Evolutionary conservation across 306 rosid genomes (phyloP), one percentile per base, ranked within the genome.

Genomic region (Lathyrus tuberosus): DNA sequence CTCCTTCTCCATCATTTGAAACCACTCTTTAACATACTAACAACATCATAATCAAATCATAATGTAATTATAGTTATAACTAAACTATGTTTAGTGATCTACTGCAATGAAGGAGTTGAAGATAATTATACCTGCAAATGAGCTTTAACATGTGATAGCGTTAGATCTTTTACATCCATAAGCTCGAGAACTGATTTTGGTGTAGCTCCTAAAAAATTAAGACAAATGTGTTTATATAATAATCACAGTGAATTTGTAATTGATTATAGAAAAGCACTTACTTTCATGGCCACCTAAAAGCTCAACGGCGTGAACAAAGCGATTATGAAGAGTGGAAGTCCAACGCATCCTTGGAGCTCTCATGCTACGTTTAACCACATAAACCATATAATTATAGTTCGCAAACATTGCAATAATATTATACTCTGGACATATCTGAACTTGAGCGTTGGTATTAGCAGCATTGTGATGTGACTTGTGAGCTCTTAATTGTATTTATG

Each of bases 101-200:
- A 35, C 7, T 35, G 20, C 53, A 42, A 26, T 35, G 5, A 5
- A 5, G 57, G 5, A 62, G 12, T 48, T 62, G 18, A 59, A 60
- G 20, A 53, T 26, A 26, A 26, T 14, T 4, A 22, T 62, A 53
- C 99, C 97, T 94, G 99, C 43, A 94, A 86, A 83, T 94, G 99
- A 72, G 99, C 91, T 78, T 94, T 94, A 64, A 94, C 99, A 90
- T 94, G 99, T 15, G 99, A 97, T 65, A 94, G 84, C 37, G 99
- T 94, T 81, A 94, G 92, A 94, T 94, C 99, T 80, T 94, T 94
- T 28, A 87, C 99, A 94, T 94, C 99, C 99, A 94, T 94, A 41
- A 94, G 96, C 89, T 94, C 99, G 81, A 94, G 99, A 84, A 94
- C 99, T 72, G 99, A 94, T 79, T 94, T 94, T 2, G 99, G 99